Conservation (phyloP, 768 basidiomycete species). For the Termitomyces sp. region DNA sequence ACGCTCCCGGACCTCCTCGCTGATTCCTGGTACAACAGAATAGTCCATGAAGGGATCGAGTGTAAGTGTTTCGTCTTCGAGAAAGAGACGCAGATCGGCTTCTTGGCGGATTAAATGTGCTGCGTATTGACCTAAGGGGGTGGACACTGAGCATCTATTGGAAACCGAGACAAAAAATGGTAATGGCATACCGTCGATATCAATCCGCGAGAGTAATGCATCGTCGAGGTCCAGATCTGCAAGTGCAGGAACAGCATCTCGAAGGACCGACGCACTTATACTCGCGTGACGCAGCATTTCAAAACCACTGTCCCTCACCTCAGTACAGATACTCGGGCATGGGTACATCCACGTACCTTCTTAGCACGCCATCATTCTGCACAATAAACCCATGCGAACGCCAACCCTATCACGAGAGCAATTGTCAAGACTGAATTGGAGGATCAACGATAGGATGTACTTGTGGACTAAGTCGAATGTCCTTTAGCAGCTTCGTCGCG, state of each 20-base stretch:
- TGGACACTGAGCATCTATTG: background rate
- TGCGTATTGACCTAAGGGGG: conserved; percentile 48
- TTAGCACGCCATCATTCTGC: conserved; percentile 35
- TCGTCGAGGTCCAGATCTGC: conserved; percentile 58
- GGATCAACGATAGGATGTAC: conserved; percentile 13
- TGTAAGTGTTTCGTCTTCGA: conserved; percentile 66
- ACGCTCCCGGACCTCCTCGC: conserved; percentile 68
- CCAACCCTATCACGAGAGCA: conserved; percentile 26
- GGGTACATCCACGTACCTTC: conserved; percentile 26
- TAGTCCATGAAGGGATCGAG: conserved; percentile 76
- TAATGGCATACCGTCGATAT: conserved; percentile 2
- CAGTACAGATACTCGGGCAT: background rate
- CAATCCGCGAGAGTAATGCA: conserved; percentile 20
- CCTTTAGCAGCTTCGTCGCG: conserved; percentile 30
- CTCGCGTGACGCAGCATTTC: conserved; percentile 62
- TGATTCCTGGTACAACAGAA: conserved; percentile 55
- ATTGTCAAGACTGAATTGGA: background rate
- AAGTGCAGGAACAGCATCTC: conserved; percentile 43
- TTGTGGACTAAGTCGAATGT: conserved; percentile 36
- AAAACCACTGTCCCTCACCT: conserved; percentile 50
- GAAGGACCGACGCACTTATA: conserved; percentile 38
- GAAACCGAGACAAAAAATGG: too few species aligned
- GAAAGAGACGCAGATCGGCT: conserved; percentile 69
- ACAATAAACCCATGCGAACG: conserved; percentile 34
- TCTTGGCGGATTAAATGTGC: conserved; percentile 65